phyloP scores from a whole-genome alignment of 305 asterid genomes.

The Solanum hybrid region DNA sequence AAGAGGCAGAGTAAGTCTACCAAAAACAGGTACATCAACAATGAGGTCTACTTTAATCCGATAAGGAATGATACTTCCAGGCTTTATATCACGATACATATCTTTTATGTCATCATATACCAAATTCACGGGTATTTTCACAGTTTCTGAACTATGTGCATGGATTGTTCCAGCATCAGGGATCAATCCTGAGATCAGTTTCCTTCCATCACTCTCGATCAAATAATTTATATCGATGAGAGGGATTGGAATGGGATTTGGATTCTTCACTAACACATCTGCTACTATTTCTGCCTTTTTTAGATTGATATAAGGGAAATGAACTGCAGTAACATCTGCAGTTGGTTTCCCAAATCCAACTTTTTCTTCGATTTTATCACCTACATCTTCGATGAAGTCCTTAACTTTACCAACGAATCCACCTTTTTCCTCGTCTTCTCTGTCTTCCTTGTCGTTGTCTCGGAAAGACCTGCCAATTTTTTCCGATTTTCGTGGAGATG shows the following conservation, averaged over 20 bases:
- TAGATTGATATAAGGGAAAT: constrained; percentile 65
- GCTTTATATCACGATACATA: constrained; percentile 62
- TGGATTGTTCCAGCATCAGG: constrained; percentile 97
- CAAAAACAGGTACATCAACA: constrained; percentile 86
- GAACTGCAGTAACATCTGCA: constrained; percentile 75
- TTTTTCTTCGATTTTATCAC: constrained; percentile 83
- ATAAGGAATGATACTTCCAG: constrained; percentile 85
- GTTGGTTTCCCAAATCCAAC: constrained; percentile 90
- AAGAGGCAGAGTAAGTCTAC: constrained; percentile 76
- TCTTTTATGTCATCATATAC: constrained; percentile 71
- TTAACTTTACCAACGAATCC: constrained; percentile 77
- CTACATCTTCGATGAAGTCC: constrained; percentile 70
- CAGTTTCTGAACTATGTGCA: constrained; percentile 86
- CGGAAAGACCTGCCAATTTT: constrained; percentile 34
- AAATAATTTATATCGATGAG: constrained; percentile 83
- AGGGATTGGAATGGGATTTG: constrained; percentile 91
- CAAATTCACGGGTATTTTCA: constrained; percentile 59
- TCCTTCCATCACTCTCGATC: constrained; percentile 85
- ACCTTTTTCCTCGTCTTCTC: constrained; percentile 43
- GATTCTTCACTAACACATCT: constrained; percentile 67
- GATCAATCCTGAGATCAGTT: constrained; percentile 74
- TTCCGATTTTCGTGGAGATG: constrained; percentile 43
- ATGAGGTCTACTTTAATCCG: constrained; percentile 77
- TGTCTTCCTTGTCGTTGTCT: constrained; percentile 39
- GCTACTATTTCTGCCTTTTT: constrained; percentile 70